phyloP scores from a whole-genome alignment of 2,329 filamentous ascomycete species.

The Pseudopithomyces chartarum region DNA sequence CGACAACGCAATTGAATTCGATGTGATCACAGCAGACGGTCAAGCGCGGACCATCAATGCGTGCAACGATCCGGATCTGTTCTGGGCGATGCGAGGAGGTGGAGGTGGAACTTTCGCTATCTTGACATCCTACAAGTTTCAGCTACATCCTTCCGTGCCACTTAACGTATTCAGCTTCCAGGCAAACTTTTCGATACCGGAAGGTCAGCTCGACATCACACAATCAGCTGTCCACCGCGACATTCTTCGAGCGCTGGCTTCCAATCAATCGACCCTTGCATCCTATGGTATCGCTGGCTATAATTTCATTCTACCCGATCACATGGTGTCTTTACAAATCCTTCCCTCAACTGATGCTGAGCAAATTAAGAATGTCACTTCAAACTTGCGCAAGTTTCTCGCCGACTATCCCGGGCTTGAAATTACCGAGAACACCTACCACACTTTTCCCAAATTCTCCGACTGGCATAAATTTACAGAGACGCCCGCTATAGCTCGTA shows the following conservation, averaged over 20 bases:
- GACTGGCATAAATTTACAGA: conserved; percentile 38
- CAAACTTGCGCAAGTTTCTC: conserved; percentile 37
- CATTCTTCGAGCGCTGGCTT: conserved; percentile 35
- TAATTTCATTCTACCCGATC: conserved; percentile 39
- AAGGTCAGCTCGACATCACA: conserved; percentile 29
- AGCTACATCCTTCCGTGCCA: conserved; percentile 38
- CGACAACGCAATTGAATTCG: conserved; percentile 43
- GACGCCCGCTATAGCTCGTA: conserved; percentile 34
- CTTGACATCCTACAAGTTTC: conserved; percentile 44
- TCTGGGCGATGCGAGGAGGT: conserved; percentile 45
- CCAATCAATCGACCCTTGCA: conserved; percentile 36
- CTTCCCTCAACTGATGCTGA: conserved; percentile 31
- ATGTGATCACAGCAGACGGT: conserved; percentile 42
- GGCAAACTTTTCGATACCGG: conserved; percentile 31
- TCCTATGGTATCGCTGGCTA: conserved; percentile 40
- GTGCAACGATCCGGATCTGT: conserved; percentile 39
- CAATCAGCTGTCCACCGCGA: conserved; percentile 39
- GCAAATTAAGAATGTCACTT: conserved; percentile 32
- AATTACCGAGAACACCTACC: conserved; percentile 38
- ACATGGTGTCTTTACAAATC: conserved; percentile 39
- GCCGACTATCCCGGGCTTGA: conserved; percentile 36
- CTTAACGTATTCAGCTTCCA: conserved; percentile 44
- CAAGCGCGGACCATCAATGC: conserved; percentile 38
- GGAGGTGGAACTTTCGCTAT: conserved; percentile 44
- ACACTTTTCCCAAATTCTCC: conserved; percentile 38